These are phyloP conservation scores for Puccinia horiana DNA, from an alignment of 1,284 basidiomycete genomes.

Conservation along the genomic window DNA sequence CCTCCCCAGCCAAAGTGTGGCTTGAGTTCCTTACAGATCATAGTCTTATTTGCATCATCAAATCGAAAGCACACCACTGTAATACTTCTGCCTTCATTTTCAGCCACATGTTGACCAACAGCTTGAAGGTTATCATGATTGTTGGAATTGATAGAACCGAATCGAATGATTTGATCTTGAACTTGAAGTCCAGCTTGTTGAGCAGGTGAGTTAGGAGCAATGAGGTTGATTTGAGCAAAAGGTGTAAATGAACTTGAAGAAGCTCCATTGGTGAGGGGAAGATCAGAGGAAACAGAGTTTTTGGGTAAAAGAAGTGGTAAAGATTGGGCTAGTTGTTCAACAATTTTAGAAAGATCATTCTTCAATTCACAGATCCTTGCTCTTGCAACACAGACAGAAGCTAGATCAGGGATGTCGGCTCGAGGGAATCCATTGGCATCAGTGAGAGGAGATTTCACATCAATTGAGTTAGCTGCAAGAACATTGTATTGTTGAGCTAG, in stretches of 20 bases:
- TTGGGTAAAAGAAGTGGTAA: conserved; percentile 14
- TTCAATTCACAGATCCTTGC: conserved; percentile 34
- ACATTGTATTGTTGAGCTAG: conserved; percentile 18
- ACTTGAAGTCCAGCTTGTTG: conserved; percentile 12
- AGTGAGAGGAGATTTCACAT: conserved; percentile 24
- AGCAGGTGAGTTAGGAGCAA: conserved; percentile 23
- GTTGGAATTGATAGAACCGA: neutral
- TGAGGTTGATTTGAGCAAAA: conserved; percentile 34
- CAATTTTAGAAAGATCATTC: conserved; percentile 11
- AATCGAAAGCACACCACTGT: conserved; percentile 32
- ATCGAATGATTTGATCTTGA: conserved; percentile 24
- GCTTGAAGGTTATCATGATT: conserved; percentile 39
- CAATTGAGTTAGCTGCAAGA: conserved; percentile 8
- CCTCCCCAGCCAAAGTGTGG: conserved; percentile 39
- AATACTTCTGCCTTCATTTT: conserved; percentile 23
- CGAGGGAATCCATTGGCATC: conserved; percentile 35
- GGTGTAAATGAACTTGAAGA: conserved; percentile 6
- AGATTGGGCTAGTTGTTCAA: conserved; percentile 23
- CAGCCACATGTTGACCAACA: neutral
- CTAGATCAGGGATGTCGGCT: conserved; percentile 42
- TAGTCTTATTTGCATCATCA: conserved; percentile 6
- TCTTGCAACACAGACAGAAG: conserved; percentile 35
- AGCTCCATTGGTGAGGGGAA: neutral
- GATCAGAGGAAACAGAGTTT: neutral
- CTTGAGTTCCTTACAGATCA: conserved; percentile 28